Conservation (phyloP, 495 filamentous ascomycete genomes). For the Ascodesmis nigricans region DNA sequence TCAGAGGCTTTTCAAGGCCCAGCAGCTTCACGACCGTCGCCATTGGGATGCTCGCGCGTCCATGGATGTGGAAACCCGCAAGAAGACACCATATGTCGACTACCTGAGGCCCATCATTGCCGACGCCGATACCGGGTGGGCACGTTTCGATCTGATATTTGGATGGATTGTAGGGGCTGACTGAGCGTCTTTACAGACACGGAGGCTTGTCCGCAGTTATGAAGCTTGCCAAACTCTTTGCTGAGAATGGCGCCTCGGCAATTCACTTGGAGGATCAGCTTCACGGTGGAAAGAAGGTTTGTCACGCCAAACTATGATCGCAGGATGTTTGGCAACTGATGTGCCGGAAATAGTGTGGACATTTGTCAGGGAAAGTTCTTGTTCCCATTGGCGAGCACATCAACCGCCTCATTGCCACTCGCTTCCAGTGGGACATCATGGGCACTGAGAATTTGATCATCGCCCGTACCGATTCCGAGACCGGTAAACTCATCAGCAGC, state of each 20-base stretch:
- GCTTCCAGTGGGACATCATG: constrained; percentile 98
- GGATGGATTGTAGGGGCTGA: constrained; percentile 1
- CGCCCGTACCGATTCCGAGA: constrained; percentile 86
- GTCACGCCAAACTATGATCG: background rate
- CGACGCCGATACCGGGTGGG: constrained; percentile 84
- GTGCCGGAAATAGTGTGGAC: constrained; percentile 37
- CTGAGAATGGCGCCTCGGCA: constrained; percentile 90
- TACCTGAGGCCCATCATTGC: constrained; percentile 88
- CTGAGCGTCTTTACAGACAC: constrained; percentile 25
- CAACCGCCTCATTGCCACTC: constrained; percentile 71
- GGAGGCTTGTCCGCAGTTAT: constrained; percentile 80
- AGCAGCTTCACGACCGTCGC: constrained; percentile 88
- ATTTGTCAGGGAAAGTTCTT: constrained; percentile 88
- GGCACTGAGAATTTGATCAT: constrained; percentile 84
- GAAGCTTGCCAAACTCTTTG: constrained; percentile 93
- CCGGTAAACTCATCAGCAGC: constrained; percentile 69
- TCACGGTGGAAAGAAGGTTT: constrained; percentile 77
- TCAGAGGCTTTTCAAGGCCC: constrained; percentile 83
- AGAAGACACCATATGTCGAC: constrained; percentile 60
- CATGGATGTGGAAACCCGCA: constrained; percentile 46
- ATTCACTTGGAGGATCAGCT: constrained; percentile 97
- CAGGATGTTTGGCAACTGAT: background rate
- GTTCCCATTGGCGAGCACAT: constrained; percentile 91
- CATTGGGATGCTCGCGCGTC: constrained; percentile 70
- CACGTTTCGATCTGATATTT: background rate